Base-by-base conservation (phyloP, 495 filamentous ascomycete species). In the Xylaria palmicola region DNA sequence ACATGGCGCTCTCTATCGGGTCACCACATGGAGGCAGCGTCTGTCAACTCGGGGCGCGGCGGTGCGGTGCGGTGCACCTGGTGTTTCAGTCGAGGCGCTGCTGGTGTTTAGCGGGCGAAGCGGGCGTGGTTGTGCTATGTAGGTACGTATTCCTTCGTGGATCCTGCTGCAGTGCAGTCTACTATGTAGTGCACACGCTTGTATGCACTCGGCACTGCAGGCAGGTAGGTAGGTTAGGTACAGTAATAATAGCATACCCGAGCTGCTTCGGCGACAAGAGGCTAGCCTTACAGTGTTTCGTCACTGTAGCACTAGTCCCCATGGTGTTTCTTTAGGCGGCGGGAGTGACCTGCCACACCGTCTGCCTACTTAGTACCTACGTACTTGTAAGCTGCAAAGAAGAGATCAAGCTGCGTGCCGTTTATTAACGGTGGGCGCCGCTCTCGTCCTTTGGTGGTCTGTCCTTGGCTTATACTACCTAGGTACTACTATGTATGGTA, bases 21-120 rank as follows among this genome's bases (percentile, higher is more conserved):
- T 15, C 27, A 34, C 29, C 48, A 22, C 17, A 26, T 29, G 26
- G 17, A 48, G 26, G 26, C 8, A 26, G 26, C 45, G 17, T 29
- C 15, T 13, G 6, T 34, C 29, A n/a, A 32, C 29, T 51, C 29
- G 29, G 27, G 34, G 37, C 10, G 34, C 6, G 32, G 32, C 32
- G 12, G 32, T 36, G 32, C 6, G n/a, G n/a, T n/a, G n/a, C 20
- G 4, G 52, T 55, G 24, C 37, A 20, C 26, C 26, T 45, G 53
- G 40, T 40, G 55, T 57, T 57, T 57, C 55, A 48, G 55, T 57
- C 30, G 41, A 27, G 55, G 29, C 55, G 27, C 41, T 57, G 29
- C 24, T 43, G 29, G 27, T 47, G 41, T 15, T n/a, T 57, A 30
- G 40, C 7, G 19, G 39, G 36, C 19, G 4, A 44, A 45, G 39